Evolutionary conservation across 1,139 yeast genomes (phyloP).

Genomic region (Taiozyma sp.): DNA sequence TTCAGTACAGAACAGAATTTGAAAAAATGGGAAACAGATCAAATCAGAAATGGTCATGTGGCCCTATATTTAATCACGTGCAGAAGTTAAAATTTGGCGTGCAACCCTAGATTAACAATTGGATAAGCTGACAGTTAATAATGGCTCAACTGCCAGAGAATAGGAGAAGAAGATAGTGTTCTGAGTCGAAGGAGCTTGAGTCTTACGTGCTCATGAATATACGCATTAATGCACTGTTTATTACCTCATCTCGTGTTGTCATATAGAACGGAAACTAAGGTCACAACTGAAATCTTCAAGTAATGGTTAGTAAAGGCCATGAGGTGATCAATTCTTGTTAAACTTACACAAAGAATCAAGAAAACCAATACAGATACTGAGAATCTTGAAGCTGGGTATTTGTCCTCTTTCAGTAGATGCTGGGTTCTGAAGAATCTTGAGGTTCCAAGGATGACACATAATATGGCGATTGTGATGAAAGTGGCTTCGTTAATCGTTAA

Average conservation of each 20-base stretch:
- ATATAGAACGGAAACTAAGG: conserved; percentile 14
- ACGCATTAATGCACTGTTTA: not conserved
- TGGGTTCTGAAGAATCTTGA: conserved; percentile 42
- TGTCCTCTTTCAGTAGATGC: conserved; percentile 34
- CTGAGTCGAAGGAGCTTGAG: not conserved
- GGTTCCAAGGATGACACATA: conserved; percentile 36
- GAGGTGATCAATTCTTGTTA: not conserved
- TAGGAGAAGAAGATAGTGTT: too few species aligned
- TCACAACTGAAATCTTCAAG: conserved; percentile 7
- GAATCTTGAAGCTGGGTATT: conserved; percentile 45
- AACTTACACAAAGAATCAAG: conserved; percentile 32
- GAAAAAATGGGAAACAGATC: not conserved
- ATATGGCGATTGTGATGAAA: conserved; percentile 36
- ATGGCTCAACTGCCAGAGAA: too few species aligned
- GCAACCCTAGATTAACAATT: not conserved
- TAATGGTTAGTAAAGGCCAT: not conserved
- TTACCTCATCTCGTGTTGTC: not conserved
- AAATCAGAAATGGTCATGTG: not conserved
- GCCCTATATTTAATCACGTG: not conserved
- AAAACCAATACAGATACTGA: conserved; percentile 30
- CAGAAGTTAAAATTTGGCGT: not conserved
- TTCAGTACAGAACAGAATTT: not conserved
- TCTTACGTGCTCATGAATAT: not conserved
- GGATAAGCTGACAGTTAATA: too few species aligned
- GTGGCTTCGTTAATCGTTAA: conserved; percentile 19